These are phyloP conservation scores for Passiflora organensis DNA, from an alignment of 345 rosid genomes.

Conservation along the genomic window DNA sequence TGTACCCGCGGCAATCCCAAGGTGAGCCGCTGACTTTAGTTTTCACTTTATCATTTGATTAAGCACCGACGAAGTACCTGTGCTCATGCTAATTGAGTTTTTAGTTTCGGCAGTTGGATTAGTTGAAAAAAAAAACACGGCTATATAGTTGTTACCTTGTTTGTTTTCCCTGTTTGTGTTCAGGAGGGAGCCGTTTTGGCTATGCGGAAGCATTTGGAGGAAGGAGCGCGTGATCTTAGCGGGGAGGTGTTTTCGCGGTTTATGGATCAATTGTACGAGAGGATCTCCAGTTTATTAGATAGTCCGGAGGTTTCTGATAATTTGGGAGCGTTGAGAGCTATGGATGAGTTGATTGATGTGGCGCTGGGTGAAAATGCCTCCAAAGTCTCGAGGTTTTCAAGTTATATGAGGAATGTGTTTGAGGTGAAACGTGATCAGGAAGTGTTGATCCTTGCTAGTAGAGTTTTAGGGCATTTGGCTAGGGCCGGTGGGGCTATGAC, in stretches of 20 bases:
- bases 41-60: background rate
- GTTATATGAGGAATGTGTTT: constrained; percentile 65
- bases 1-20: constrained; percentile 70
- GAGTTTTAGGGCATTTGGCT: constrained; percentile 94
- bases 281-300: constrained; percentile 62
- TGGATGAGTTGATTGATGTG: constrained; percentile 88
- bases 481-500: constrained; percentile 99
- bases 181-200: constrained; percentile 87
- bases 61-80: too few species aligned
- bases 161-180: constrained; percentile 5
- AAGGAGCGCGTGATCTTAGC: constrained; percentile 75
- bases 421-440: constrained; percentile 83
- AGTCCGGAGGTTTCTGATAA: constrained; percentile 77
- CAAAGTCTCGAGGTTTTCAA: constrained; percentile 82
- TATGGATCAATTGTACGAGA: constrained; percentile 80
- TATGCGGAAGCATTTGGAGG: constrained; percentile 81
- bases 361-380: constrained; percentile 95
- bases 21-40: constrained; percentile 30
- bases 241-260: constrained; percentile 87
- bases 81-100: too few species aligned
- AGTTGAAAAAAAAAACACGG: too few species aligned
- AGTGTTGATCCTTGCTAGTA: constrained; percentile 81
- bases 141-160: background rate
- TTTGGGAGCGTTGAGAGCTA: constrained; percentile 84
- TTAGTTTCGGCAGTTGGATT: background rate